Percentiles rank a stretch among this genome's conserved stretches.
phyloP scores from a whole-genome alignment of 192 early-diverging fungal species.

The Coemansia biformis region DNA sequence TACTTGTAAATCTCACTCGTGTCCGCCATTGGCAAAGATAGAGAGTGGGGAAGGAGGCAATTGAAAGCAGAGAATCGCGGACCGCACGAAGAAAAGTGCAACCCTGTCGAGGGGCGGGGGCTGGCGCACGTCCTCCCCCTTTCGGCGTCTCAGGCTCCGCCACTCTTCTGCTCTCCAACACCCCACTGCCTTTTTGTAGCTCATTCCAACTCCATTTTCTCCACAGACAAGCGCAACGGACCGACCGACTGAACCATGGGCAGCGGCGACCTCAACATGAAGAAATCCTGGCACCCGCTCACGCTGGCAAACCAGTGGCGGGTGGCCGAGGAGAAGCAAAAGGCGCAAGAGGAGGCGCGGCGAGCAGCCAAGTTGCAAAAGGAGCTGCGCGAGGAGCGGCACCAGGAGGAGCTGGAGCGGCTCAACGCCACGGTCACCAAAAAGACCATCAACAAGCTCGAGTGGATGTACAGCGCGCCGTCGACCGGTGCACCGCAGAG shows the following conservation, averaged over 20 bases:
- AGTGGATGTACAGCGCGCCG: constrained; percentile 93
- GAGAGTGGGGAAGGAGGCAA: not conserved
- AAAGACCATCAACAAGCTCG: constrained; percentile 69
- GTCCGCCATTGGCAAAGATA: too few species aligned
- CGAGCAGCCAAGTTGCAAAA: constrained; percentile 87
- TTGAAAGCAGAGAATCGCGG: not conserved
- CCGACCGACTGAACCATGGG: too few species aligned
- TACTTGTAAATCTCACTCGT: constrained; percentile 45
- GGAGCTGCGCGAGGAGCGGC: constrained; percentile 86
- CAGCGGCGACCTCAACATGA: constrained; percentile 67
- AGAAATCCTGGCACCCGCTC: constrained; percentile 97
- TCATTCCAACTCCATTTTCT: too few species aligned
- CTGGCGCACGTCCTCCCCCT: too few species aligned
- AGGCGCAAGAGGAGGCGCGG: constrained; percentile 77
- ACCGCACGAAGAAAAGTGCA: too few species aligned
- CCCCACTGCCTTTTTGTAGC: too few species aligned
- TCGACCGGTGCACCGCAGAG: constrained; percentile 43
- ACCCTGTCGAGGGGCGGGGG: too few species aligned
- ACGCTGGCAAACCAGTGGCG: constrained; percentile 78
- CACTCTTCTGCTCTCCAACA: too few species aligned
- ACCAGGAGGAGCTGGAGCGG: constrained; percentile 74
- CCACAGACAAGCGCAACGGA: too few species aligned
- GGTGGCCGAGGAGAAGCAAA: constrained; percentile 61
- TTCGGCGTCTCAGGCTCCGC: too few species aligned
- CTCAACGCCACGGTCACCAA: constrained; percentile 69